These are phyloP conservation scores for Aspergillus aculeatinus DNA, from an alignment of 2,329 filamentous ascomycete species.

Conservation along the genomic window DNA sequence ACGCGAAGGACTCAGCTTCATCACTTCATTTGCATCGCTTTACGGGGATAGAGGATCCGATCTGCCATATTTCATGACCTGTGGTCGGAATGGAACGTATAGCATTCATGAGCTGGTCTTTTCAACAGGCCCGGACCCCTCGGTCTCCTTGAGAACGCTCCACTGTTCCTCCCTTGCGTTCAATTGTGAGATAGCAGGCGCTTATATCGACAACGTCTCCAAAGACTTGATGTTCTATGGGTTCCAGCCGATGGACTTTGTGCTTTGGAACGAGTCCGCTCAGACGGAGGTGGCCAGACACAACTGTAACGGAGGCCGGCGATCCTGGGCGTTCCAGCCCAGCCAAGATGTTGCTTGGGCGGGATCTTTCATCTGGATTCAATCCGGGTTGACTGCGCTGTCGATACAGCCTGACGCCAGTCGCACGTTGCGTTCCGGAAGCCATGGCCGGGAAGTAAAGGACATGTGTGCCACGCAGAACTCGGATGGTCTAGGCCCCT, in stretches of 20 bases:
- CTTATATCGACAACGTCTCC: conserved; percentile 55
- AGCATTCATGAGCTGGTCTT: conserved; percentile 57
- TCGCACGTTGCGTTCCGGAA: conserved; percentile 61
- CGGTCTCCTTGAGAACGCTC: conserved; percentile 49
- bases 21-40: conserved; percentile 40
- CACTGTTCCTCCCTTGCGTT: conserved; percentile 71
- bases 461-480: conserved; percentile 51
- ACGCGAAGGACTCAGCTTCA: conserved; percentile 67
- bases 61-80: conserved; percentile 59
- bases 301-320: conserved; percentile 81
- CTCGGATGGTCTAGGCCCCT: conserved; percentile 15
- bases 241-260: conserved; percentile 75
- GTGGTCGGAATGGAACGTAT: conserved; percentile 74
- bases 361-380: conserved; percentile 71
- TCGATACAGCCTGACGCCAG: conserved; percentile 44
- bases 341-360: conserved; percentile 28
- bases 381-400: conserved; percentile 58
- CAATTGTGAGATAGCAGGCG: conserved; percentile 72
- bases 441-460: conserved; percentile 86
- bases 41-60: conserved; percentile 15
- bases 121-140: conserved; percentile 26
- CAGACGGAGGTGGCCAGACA: conserved; percentile 69
- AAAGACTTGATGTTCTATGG: conserved; percentile 71
- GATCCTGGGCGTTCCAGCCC: conserved; percentile 65
- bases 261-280: conserved; percentile 74